These are phyloP conservation scores for Macroventuria anomochaeta DNA, from an alignment of 2,329 filamentous ascomycete genomes.

Conservation along the genomic window DNA sequence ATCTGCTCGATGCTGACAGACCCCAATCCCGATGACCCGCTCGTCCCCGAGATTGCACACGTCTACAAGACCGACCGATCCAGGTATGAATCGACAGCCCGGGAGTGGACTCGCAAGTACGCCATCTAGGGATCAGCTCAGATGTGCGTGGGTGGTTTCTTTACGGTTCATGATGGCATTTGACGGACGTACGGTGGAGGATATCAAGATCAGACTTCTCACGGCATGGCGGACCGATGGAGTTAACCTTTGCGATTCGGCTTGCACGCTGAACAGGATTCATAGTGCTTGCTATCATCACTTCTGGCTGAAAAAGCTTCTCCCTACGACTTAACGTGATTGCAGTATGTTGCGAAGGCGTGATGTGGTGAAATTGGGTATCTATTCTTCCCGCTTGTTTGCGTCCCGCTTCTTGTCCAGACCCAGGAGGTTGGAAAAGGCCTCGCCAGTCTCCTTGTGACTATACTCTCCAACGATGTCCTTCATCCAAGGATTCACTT, in stretches of 20 bases:
- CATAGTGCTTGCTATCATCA: conserved; percentile 43
- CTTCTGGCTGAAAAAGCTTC: conserved; percentile 35
- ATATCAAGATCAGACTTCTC: conserved; percentile 33
- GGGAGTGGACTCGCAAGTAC: conserved; percentile 99
- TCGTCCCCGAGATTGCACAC: conserved; percentile 98
- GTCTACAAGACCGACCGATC: conserved; percentile 99
- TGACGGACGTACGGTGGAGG: conserved; percentile 24
- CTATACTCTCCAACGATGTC: neutral
- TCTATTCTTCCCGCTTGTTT: neutral
- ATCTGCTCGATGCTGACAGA: conserved; percentile 99
- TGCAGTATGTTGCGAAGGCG: neutral
- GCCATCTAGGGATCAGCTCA: conserved; percentile 70
- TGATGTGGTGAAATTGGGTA: neutral
- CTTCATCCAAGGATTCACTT: conserved; percentile 1
- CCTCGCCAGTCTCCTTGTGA: neutral
- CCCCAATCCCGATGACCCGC: conserved; percentile 97
- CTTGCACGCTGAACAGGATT: conserved; percentile 41
- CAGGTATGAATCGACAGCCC: conserved; percentile 92
- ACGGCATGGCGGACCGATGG: conserved; percentile 40
- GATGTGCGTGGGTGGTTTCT: conserved; percentile 28
- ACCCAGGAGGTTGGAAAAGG: neutral
- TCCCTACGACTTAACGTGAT: conserved; percentile 9
- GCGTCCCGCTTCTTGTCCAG: neutral
- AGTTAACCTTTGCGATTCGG: conserved; percentile 37
- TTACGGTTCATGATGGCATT: conserved; percentile 36